Base-by-base conservation (phyloP, 805 yeast species). In the Saccharomycopsis fermentans region DNA sequence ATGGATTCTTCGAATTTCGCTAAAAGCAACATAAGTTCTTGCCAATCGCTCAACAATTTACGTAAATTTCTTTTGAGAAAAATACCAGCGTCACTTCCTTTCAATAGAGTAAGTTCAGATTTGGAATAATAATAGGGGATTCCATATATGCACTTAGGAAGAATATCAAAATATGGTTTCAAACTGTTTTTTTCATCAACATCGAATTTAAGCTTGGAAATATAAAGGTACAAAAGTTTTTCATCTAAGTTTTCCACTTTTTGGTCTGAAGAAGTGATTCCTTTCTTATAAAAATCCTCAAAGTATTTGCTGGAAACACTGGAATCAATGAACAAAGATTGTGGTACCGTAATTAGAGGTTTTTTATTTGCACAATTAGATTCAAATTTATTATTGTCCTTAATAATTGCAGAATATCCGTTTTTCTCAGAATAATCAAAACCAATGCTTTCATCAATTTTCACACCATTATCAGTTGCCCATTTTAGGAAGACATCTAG, bases 11-110 rank as follows among this genome's bases (percentile, higher is more conserved):
- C 52, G 58, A 32, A 37, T 26, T 14, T 8, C 19, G 32, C 4
- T 32, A 54, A 4, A 43, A 54, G 17, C 24, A 52, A 24, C n/a
- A 52, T 58, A 24, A 54, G 34, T 5, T 17, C 47, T 52, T 65
- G 70, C 92, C 91, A 89, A 66, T 86, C 92, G 50, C 80, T 80
- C 4, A 83, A 69, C 58, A 84, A 68, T 3, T 66, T 65, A 3
- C 65, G 67, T 34, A 81, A 67, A 50, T 78, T 77, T n/a, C 75
- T 75, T 24, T 76, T 74, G 36, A 85, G 67, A 1, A 84, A 76
- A 50, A 77, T 71, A n/a, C 77, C 79, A 27, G 88, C 74, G 55
- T 90, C 91, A 0, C 96, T 85, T 0, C 91, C 91, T 50, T 76
- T 73, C 11, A 90, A 68, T 36, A 76, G 66, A 4, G 71, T 68